Evolutionary conservation across 331 rosid species (phyloP).

Genomic region (Rosa hybrid): DNA sequence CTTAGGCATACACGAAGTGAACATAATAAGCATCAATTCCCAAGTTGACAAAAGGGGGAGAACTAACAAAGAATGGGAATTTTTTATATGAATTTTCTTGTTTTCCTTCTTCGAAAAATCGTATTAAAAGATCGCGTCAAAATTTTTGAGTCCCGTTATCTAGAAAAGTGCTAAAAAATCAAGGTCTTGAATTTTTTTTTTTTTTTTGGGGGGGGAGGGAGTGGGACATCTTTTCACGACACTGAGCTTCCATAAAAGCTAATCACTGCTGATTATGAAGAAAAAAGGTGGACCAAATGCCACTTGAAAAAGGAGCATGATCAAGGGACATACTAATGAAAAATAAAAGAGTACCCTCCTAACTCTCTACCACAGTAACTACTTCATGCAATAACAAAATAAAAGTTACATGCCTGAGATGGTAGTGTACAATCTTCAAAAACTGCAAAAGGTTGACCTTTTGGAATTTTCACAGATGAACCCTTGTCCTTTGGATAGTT

Average conservation of each 20-base stretch:
- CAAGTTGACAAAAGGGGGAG: background rate
- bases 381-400: background rate
- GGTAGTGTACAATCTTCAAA: constrained; percentile 73
- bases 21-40: background rate
- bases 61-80: background rate
- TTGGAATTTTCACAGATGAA: constrained; percentile 59
- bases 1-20: background rate
- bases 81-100: no score
- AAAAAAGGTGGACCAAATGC: background rate
- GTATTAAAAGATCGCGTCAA: no score
- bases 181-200: background rate
- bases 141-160: no score
- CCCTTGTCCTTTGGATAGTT: constrained; percentile 62
- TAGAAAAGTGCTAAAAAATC: background rate
- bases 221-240: background rate
- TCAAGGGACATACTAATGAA: background rate
- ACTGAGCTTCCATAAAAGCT: background rate
- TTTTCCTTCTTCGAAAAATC: no score
- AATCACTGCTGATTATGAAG: background rate
- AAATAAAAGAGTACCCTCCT: background rate
- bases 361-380: background rate
- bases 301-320: background rate
- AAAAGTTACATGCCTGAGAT: constrained; percentile 67
- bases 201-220: background rate
- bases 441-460: constrained; percentile 66